Conservation (phyloP, 768 basidiomycete species). For the Mrakia frigida region DNA sequence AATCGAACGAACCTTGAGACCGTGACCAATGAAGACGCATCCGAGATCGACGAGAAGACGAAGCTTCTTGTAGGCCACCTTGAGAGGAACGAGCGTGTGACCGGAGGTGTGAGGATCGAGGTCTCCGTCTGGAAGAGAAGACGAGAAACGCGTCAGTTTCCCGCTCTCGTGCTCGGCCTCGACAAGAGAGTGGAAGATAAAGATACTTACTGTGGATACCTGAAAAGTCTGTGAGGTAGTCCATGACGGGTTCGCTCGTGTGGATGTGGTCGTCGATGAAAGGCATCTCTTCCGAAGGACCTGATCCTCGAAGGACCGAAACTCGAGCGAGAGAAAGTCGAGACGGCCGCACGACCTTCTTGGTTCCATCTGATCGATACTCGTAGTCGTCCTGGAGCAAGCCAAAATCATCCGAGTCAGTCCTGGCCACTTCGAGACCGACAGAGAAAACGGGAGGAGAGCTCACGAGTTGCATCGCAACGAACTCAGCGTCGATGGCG, state of each 20-base stretch:
- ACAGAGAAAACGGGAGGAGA: neutral
- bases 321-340: constrained; percentile 89
- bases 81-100: constrained; percentile 87
- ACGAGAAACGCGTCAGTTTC: constrained; percentile 10
- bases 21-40: constrained; percentile 96
- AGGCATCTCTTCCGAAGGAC: constrained; percentile 70
- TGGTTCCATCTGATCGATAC: constrained; percentile 87
- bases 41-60: constrained; percentile 86
- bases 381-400: constrained; percentile 84
- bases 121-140: constrained; percentile 67
- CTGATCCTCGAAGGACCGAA: constrained; percentile 83
- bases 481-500: constrained; percentile 96
- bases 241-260: constrained; percentile 88
- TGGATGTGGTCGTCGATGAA: constrained; percentile 99
- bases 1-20: constrained; percentile 49
- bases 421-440: neutral
- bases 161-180: constrained; percentile 12
- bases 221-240: constrained; percentile 95
- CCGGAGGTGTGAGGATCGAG: constrained; percentile 75
- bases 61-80: constrained; percentile 97
- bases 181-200: neutral
- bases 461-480: constrained; percentile 83
- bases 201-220: constrained; percentile 76
- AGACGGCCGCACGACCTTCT: constrained; percentile 84
- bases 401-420: neutral